phyloP scores from a whole-genome alignment of 78 protist species.

The Dictyostelium brefeldianum region DNA sequence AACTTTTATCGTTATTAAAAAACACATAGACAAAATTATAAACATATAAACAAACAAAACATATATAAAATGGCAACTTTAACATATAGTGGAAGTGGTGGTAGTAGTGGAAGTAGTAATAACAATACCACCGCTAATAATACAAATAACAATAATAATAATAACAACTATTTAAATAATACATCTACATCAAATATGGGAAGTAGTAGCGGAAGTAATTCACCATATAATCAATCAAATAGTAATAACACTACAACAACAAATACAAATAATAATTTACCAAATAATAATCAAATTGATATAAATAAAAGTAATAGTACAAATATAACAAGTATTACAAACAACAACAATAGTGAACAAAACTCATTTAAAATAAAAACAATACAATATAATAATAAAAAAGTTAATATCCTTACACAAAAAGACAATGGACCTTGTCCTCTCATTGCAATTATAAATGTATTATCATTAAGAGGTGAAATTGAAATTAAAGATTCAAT shows the following conservation, averaged over 20 bases:
- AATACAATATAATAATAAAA: slow-evolving; percentile 19
- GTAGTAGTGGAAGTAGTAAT: neutral
- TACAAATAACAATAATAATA: neutral
- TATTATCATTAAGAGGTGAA: slow-evolving; percentile 49
- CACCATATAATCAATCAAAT: neutral
- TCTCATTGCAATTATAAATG: slow-evolving; percentile 64
- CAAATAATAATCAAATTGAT: neutral
- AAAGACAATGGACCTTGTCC: slow-evolving; percentile 86
- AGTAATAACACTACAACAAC: neutral
- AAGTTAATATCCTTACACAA: slow-evolving; percentile 54
- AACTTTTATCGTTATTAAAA: neutral
- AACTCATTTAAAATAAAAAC: slow-evolving; percentile 28
- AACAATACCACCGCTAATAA: neutral
- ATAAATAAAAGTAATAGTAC: neutral
- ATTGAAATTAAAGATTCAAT: slow-evolving; percentile 16
- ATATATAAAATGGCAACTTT: neutral
- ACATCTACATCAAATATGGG: neutral
- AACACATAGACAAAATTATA: neutral
- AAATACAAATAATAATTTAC: neutral
- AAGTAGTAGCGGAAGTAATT: neutral
- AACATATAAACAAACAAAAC: neutral
- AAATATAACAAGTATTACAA: neutral
- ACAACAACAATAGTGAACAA: neutral
- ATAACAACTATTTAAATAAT: too few relatives aligned
- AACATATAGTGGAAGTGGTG: neutral